Conservation (phyloP, 805 yeast species). For the Suhomyces pyralidae region DNA sequence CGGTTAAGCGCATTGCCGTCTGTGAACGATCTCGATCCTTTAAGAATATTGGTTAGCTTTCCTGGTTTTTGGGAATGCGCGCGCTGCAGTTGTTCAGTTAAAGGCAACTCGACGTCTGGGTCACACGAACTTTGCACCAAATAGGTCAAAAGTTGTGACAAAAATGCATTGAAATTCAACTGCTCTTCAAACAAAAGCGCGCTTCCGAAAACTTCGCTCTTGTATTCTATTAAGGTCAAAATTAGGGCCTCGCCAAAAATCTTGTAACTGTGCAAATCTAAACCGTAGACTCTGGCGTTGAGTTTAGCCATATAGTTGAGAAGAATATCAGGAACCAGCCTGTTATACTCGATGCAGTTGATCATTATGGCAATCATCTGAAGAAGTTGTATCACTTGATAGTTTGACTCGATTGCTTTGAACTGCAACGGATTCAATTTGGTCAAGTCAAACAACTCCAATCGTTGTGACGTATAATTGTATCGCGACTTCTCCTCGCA, state of each 20-base stretch:
- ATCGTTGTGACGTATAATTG: conserved; percentile 2
- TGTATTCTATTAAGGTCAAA: conserved; percentile 5
- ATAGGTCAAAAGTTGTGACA: conserved; percentile 7
- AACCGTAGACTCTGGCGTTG: conserved; percentile 17
- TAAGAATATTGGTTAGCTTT: background rate
- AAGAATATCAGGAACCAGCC: conserved; percentile 10
- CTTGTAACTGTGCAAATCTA: conserved; percentile 11
- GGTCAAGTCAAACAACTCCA: conserved; percentile 4
- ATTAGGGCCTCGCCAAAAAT: conserved; percentile 18
- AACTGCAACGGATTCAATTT: conserved; percentile 3
- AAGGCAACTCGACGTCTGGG: conserved; percentile 1
- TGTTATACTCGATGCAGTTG: conserved; percentile 12
- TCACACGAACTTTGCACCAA: conserved; percentile 1
- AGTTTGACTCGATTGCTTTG: conserved; percentile 9
- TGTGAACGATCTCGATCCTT: background rate
- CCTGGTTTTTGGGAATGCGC: background rate
- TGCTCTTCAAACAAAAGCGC: conserved; percentile 6
- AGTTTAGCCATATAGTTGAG: conserved; percentile 12
- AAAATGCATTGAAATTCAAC: conserved; percentile 6
- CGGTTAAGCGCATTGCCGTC: background rate
- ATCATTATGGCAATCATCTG: conserved; percentile 15
- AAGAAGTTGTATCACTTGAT: conserved; percentile 15
- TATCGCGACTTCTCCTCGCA: background rate
- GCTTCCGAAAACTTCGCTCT: background rate
- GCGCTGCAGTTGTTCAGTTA: background rate